These are phyloP conservation scores for Flammula alnicola DNA, from an alignment of 1,284 basidiomycete species.

Conservation along the genomic window DNA sequence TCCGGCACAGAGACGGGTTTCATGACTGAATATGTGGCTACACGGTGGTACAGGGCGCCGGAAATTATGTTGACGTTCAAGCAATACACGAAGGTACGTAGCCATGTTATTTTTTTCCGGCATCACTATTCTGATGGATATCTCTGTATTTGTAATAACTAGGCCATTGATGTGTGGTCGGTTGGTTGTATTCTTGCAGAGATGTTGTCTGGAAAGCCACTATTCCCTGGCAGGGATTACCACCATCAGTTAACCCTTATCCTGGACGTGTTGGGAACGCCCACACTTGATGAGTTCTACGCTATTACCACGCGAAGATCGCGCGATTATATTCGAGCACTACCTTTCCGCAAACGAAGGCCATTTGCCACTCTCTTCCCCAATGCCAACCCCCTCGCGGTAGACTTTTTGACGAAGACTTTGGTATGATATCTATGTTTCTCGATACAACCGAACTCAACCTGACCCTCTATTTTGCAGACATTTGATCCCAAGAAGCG, in stretches of 20 bases:
- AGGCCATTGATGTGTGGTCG: conserved; percentile 94
- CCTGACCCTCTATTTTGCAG: conserved; percentile 35
- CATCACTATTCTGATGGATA: conserved; percentile 15
- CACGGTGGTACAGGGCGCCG: conserved; percentile 91
- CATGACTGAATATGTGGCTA: conserved; percentile 97
- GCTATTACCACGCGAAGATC: conserved; percentile 84
- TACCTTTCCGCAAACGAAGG: conserved; percentile 86
- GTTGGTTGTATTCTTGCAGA: conserved; percentile 97
- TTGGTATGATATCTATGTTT: conserved; percentile 56
- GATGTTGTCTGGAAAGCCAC: conserved; percentile 92
- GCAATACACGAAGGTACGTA: conserved; percentile 86
- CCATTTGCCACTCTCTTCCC: conserved; percentile 85
- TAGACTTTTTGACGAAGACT: conserved; percentile 92
- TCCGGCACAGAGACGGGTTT: conserved; percentile 86
- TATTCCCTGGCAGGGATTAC: conserved; percentile 97
- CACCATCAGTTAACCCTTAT: conserved; percentile 76
- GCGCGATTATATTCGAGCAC: conserved; percentile 89
- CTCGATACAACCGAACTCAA: background rate
- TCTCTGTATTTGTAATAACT: background rate
- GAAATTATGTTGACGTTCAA: conserved; percentile 98
- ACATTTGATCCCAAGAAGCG: conserved; percentile 95
- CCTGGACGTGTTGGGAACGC: conserved; percentile 59
- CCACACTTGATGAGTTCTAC: conserved; percentile 87
- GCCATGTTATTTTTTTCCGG: too few species aligned
- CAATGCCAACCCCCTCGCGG: conserved; percentile 82